Evolutionary conservation across 768 basidiomycete species (phyloP), one percentile per base, ranked within the genome.

Genomic region (Mycena leptocephala): DNA sequence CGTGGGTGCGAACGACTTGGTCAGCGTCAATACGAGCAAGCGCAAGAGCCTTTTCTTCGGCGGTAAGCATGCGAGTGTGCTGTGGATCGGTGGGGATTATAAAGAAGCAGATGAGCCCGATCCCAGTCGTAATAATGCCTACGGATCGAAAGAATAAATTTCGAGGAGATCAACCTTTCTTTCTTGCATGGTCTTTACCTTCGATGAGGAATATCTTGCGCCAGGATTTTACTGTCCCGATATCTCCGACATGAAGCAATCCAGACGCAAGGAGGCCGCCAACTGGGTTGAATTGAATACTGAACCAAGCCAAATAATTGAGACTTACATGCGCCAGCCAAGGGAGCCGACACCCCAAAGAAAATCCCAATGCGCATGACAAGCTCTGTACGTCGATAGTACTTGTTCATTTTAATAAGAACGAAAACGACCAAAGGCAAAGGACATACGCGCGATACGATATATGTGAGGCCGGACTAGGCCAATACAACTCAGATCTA

Each of bases 151-250:
- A 18, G 6, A 61, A 58, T 24, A 51, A 53, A 64, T 22, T 22
- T 51, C 10, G 18, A 2, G 5, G 35, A 26, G n/a, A n/a, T n/a
- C 3, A 1, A 62, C 26, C 13, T 10, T 3, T 14, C 59, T 28
- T 2, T 18, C 51, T 4, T 51, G 18, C 22, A 43, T 11, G 59
- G 16, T 37, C 37, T 55, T 69, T 70, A 85, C 86, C 88, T 84
- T 88, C 88, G 46, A 88, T 74, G 32, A 89, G 82, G 67, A 89
- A 88, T 33, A 89, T 87, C 80, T 88, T 87, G 32, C 86, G 78
- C 86, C 86, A 87, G 6, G 82, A 82, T 33, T 76, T 81, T 24
- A 86, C 78, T 1, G 70, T 70, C 0, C 86, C 85, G 24, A 87
- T 82, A 58, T 84, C 81, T 13, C 76, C 70, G 10, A 85, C 61